These are phyloP conservation scores for Pseudognaphalium luteoalbum DNA, from an alignment of 129 eudicot species.

Conservation along the genomic window DNA sequence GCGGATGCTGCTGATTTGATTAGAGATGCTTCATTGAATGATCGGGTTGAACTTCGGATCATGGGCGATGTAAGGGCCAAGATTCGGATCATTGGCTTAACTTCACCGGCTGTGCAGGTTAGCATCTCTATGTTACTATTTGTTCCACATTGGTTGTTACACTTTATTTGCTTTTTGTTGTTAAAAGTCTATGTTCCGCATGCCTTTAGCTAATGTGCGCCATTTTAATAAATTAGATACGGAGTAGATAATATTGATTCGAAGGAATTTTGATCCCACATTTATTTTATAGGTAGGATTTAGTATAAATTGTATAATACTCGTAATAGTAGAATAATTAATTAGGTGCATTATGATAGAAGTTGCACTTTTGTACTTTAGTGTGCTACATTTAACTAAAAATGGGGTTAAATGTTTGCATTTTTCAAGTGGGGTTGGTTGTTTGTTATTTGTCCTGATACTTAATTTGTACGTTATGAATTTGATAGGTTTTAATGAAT, in stretches of 20 bases:
- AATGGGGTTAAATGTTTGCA: not conserved
- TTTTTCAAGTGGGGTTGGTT: constrained; percentile 10
- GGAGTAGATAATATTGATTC: no score
- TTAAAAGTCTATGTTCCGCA: constrained; percentile 16
- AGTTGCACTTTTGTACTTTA: constrained; percentile 1
- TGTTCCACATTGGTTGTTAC: constrained; percentile 1
- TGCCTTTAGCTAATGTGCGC: constrained; percentile 32
- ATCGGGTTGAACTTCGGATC: constrained; percentile 87
- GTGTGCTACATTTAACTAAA: constrained; percentile 2
- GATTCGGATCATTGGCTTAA: constrained; percentile 82
- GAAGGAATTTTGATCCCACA: no score
- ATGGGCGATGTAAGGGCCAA: constrained; percentile 92
- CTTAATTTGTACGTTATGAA: not conserved
- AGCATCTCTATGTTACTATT: constrained; percentile 16
- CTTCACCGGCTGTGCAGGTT: constrained; percentile 94
- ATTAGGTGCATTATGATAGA: not conserved
- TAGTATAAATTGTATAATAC: not conserved
- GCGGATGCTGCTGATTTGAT: constrained; percentile 83
- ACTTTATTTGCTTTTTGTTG: constrained; percentile 11
- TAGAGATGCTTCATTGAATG: constrained; percentile 65
- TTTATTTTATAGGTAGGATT: not conserved
- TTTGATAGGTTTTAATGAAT: not conserved
- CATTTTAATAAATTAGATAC: not conserved
- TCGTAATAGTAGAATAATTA: not conserved
- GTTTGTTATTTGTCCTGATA: not conserved